phyloP scores from a whole-genome alignment of 1,139 yeast genomes.

The Pichia sp. region DNA sequence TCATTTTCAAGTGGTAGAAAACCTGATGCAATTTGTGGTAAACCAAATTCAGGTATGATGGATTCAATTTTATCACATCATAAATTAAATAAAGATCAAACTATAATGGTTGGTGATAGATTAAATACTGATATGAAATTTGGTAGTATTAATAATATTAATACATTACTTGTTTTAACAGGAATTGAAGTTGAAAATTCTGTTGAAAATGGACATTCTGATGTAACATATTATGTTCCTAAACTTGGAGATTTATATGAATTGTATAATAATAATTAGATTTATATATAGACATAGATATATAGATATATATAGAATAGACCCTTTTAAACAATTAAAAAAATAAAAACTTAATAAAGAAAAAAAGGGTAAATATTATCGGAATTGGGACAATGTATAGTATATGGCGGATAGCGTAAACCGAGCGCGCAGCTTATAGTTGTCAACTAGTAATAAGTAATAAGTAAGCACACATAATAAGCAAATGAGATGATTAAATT shows the following conservation, averaged over 20 bases:
- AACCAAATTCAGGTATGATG: conserved; percentile 87
- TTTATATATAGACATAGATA: too few species aligned
- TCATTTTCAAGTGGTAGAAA: conserved; percentile 68
- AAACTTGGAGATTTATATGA: conserved; percentile 74
- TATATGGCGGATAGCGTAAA: too few species aligned
- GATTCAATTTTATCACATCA: conserved; percentile 75
- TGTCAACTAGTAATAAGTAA: too few species aligned
- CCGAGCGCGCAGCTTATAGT: too few species aligned
- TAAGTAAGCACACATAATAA: too few species aligned
- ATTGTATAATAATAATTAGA: conserved; percentile 26
- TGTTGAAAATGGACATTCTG: conserved; percentile 35
- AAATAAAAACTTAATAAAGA: too few species aligned
- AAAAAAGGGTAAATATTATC: too few species aligned
- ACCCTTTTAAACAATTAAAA: too few species aligned
- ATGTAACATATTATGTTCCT: conserved; percentile 66
- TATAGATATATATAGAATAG: too few species aligned
- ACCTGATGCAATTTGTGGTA: conserved; percentile 69
- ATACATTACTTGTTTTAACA: conserved; percentile 76
- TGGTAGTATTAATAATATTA: conserved; percentile 80
- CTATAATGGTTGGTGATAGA: conserved; percentile 94
- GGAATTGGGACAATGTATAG: too few species aligned
- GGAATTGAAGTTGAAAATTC: conserved; percentile 72
- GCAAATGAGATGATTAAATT: too few species aligned
- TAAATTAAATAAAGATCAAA: conserved; percentile 49
- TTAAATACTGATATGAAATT: conserved; percentile 91